Base-by-base conservation (phyloP, 306 rosid genomes). In the Arachis hypogaea region DNA sequence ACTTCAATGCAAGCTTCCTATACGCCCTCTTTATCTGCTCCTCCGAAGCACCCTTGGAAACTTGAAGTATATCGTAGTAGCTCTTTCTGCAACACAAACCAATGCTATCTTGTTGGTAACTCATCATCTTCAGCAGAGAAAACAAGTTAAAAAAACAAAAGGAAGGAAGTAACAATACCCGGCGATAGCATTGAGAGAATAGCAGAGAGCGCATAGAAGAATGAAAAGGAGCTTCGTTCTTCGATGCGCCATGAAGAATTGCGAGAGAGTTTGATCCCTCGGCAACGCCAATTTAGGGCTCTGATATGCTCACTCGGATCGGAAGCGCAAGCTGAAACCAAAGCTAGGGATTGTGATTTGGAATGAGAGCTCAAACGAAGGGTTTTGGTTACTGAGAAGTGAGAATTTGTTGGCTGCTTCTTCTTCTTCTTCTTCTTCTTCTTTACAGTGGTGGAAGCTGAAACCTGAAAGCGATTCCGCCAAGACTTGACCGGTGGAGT, bases 11-110 rank as follows among this genome's bases (percentile, higher is more conserved):
- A 3, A 94, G 95, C 78, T 92, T 94, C 80, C 99, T 76, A 73
- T 94, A 94, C 29, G 97, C 96, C 65, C 96, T 89, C 87, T 94
- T 94, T 84, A 94, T 92, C 87, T 94, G 97, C 1, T 94, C 99
- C 11, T 94, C 99, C 7, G 95, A 80, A 29, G 99, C 96, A 74
- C 93, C 92, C 71, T 86, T 87, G 8, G 90, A 86, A 38, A 94
- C 92, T 79, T 94, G 99, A 74, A 94, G 89, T 69, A 82, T 54
- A 52, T 94, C 99, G 38, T 94, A 94, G 68, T 87, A 94, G 74
- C 90, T 94, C 86, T 94, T 94, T 33, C 97, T 92, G 80, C 44
- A 67, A 47, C 59, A 1, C 36, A 11, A 59, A 10, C 41, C 72
- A 60, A 41, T 50, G 50, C 44, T 12, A 46, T 28, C 18, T 7